Percentiles rank a stretch among this genome's conserved stretches.
phyloP scores from a whole-genome alignment of 2,329 filamentous ascomycete genomes.

The Penicillium sp. region DNA sequence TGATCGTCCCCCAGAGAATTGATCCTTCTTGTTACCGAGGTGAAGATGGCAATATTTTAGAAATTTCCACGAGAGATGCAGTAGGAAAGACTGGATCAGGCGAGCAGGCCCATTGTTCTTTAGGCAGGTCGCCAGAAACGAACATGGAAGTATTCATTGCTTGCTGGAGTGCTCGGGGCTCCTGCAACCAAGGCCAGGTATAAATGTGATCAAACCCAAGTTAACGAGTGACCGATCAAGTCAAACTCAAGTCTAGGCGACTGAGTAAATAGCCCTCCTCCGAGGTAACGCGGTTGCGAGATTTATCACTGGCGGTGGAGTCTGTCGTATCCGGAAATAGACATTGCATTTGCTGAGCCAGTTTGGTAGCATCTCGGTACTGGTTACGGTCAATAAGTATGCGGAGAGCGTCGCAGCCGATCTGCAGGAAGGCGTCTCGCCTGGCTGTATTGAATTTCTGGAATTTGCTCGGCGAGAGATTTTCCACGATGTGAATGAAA shows the following conservation, averaged over 20 bases:
- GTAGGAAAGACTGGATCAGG: background rate
- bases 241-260: slow-evolving; percentile 18
- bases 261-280: slow-evolving; percentile 25
- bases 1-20: background rate
- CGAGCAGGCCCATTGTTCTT: background rate
- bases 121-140: background rate
- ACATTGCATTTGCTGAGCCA: slow-evolving; percentile 30
- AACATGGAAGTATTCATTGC: background rate
- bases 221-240: background rate
- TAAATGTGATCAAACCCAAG: background rate
- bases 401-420: slow-evolving; percentile 38
- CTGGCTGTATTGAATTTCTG: slow-evolving; percentile 17
- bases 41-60: background rate
- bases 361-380: slow-evolving; percentile 25
- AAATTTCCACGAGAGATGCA: background rate
- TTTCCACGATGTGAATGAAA: slow-evolving; percentile 28
- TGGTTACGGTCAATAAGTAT: slow-evolving; percentile 31
- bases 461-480: slow-evolving; percentile 17
- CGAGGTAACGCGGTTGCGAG: slow-evolving; percentile 12
- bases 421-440: slow-evolving; percentile 29
- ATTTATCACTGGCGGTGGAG: slow-evolving; percentile 9
- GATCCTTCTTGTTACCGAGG: background rate
- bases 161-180: background rate
- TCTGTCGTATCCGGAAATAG: slow-evolving; percentile 25
- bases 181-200: background rate